Evolutionary conservation across 176 grass and related monocot genomes (phyloP), one percentile per base, ranked within the genome.

Genomic region (Hyparrhenia diplandra): DNA sequence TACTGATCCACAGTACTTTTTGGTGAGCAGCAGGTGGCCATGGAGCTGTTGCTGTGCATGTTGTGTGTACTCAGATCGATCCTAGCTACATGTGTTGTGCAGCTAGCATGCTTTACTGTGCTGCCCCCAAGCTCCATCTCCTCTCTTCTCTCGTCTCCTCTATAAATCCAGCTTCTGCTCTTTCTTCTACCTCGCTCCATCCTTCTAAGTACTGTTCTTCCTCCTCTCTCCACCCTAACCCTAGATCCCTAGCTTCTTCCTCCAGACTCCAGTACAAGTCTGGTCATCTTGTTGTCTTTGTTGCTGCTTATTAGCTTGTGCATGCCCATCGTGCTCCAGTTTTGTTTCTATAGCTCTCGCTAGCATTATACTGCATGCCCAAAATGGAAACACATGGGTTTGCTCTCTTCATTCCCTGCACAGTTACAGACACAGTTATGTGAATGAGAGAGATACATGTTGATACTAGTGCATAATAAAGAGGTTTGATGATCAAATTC

Each of bases 91-190:
- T 28, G 27, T 62, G 59, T 29, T 62, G 59, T 29, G 25, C 25
- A 62, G 25, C 25, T 57, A 28, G 58, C 13, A 62, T 62, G 59
- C 59, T 62, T 62, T 11, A 10, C n/a, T 59, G 55, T 6, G 25
- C 25, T 62, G 59, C 24, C 59, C 59, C 24, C 12, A 7, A 10
- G 31, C 31, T 27, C 23, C 0, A 23, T 27, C 59, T 13, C 13
- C 52, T 8, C 21, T n/a, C 20, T 10, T n/a, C 8, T 54, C 21
- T n/a, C 20, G 3, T n/a, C 8, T 21, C 67, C 40, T 87, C 85
- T 91, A 91, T 91, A 91, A 85, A 86, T 82, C 73, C 23, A 65
- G 63, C 77, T 75, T 39, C 77, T 16, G 80, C 76, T 89, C 77
- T 76, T 78, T 86, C 76, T 67, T 82, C 71, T 67, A 58, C 83